phyloP scores from a whole-genome alignment of 257 asterid genomes.

The Voacanga thouarsii region DNA sequence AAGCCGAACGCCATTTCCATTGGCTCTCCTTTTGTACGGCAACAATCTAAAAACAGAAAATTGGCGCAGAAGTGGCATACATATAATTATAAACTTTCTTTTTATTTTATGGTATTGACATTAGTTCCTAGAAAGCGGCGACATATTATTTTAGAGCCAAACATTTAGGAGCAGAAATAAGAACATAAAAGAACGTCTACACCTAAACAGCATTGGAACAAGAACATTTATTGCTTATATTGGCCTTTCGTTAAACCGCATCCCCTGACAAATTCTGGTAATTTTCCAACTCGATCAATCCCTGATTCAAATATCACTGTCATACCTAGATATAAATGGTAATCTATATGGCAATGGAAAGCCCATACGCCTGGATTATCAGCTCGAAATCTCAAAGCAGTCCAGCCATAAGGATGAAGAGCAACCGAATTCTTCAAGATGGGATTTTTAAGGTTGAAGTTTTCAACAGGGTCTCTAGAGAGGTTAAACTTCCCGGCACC shows the following conservation, averaged over 20 bases:
- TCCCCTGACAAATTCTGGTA: constrained; percentile 34
- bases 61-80: no score
- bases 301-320: constrained; percentile 73
- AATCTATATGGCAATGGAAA: constrained; percentile 81
- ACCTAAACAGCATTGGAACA: not conserved
- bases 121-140: no score
- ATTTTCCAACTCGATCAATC: constrained; percentile 44
- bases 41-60: no score
- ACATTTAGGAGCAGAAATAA: no score
- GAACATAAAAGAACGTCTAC: not conserved
- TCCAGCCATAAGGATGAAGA: constrained; percentile 83
- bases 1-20: no score
- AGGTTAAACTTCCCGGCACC: constrained; percentile 57
- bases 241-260: not conserved
- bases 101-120: no score
- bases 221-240: not conserved
- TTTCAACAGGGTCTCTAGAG: constrained; percentile 31
- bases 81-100: no score
- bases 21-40: no score
- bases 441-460: constrained; percentile 58
- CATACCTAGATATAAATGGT: constrained; percentile 83
- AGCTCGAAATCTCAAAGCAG: constrained; percentile 68
- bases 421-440: constrained; percentile 77
- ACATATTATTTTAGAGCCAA: no score
- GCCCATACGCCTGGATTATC: constrained; percentile 92